Percentiles rank a stretch among this genome's conserved stretches.
These are phyloP conservation scores for Cystofilobasidium capitatum DNA, from an alignment of 768 basidiomycete species.

Conservation along the genomic window DNA sequence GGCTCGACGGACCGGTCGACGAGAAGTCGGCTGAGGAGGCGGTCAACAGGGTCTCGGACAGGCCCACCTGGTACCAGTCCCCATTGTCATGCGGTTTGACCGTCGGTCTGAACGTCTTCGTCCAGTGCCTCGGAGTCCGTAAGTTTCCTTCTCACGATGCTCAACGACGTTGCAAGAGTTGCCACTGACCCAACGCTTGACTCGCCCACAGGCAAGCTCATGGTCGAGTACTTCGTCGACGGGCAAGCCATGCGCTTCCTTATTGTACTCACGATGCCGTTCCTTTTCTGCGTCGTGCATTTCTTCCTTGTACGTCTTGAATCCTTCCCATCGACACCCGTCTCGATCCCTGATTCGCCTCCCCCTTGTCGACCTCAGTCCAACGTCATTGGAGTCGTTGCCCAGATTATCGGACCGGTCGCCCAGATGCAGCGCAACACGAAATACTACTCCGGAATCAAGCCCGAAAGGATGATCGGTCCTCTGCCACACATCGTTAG, in stretches of 20 bases:
- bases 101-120: slow-evolving; percentile 30
- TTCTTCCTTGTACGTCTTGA: slow-evolving; percentile 36
- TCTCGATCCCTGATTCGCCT: neutral
- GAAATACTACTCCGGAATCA: neutral
- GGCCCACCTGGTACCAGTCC: slow-evolving; percentile 26
- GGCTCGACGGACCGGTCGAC: no score
- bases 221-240: slow-evolving; percentile 63
- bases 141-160: no score
- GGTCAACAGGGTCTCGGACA: slow-evolving; percentile 15
- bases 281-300: slow-evolving; percentile 55
- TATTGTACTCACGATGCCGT: slow-evolving; percentile 55
- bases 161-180: no score
- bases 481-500: slow-evolving; percentile 13
- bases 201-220: no score
- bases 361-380: slow-evolving; percentile 30
- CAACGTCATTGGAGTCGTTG: slow-evolving; percentile 32
- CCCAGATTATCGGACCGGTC: slow-evolving; percentile 37
- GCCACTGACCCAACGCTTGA: no score
- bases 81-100: slow-evolving; percentile 33
- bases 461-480: slow-evolving; percentile 4
- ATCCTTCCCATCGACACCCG: neutral
- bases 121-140: slow-evolving; percentile 28
- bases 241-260: slow-evolving; percentile 53
- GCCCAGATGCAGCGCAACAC: slow-evolving; percentile 37
- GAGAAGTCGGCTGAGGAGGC: neutral